These are phyloP conservation scores for Conringia planisiliqua DNA, from an alignment of 345 rosid genomes.

Conservation along the genomic window DNA sequence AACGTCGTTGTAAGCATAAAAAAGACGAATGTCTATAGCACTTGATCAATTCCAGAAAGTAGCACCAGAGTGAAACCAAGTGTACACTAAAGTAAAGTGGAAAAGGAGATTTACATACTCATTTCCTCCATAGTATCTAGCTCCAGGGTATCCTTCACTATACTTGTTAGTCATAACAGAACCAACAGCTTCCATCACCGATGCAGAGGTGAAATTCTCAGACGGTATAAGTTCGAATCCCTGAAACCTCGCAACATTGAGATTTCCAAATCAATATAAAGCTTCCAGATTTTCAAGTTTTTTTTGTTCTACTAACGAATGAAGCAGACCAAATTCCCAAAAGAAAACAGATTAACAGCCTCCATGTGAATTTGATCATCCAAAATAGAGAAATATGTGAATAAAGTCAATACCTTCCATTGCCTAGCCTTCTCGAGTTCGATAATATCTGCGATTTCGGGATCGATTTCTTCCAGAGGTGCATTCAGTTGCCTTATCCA, in stretches of 20 bases:
- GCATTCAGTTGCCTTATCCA: slow-evolving; percentile 87
- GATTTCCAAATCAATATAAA: neutral
- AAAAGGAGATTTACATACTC: slow-evolving; percentile 48
- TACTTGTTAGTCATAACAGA: slow-evolving; percentile 97
- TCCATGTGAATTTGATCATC: neutral
- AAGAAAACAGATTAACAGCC: neutral
- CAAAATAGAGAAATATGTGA: neutral
- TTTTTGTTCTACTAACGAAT: neutral
- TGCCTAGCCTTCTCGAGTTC: slow-evolving; percentile 99
- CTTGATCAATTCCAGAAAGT: neutral
- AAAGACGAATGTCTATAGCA: neutral
- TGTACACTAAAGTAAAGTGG: neutral
- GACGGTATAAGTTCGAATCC: slow-evolving; percentile 95
- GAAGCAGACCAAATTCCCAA: neutral
- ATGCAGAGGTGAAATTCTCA: slow-evolving; percentile 87
- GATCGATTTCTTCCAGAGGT: slow-evolving; percentile 77
- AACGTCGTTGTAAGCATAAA: neutral
- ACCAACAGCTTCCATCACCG: slow-evolving; percentile 98
- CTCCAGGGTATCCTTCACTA: slow-evolving; percentile 97
- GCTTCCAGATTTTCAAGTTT: neutral
- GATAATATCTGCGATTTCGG: slow-evolving; percentile 80
- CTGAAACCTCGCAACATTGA: slow-evolving; percentile 33
- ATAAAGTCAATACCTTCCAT: slow-evolving; percentile 66
- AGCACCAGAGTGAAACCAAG: neutral
- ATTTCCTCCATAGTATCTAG: slow-evolving; percentile 94